Base-by-base conservation (phyloP, 768 basidiomycete species). In the Mycena pura region DNA sequence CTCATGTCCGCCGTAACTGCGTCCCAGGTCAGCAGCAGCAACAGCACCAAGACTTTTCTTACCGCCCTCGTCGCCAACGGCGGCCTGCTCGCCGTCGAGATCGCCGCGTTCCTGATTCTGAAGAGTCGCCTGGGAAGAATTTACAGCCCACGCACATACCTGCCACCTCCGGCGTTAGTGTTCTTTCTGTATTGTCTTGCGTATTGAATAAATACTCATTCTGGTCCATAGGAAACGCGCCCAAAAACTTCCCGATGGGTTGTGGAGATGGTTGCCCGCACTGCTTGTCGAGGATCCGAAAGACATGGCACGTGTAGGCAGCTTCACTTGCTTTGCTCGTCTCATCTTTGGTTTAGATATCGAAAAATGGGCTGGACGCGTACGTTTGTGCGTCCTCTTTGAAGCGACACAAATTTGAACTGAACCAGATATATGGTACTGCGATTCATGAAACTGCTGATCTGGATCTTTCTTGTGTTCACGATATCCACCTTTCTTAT, bases 341-440 rank as follows among this genome's bases (percentile, higher is more conserved):
- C 29, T 51, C 31, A 29, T 22, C 45, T 25, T 32, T 53, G n/a
- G n/a, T 57, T 17, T 51, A 85, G 84, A 86, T 84, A 61, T 69
- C 77, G 17, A 84, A 84, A 70, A 88, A 88, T 73, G 86, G 86
- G 0, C 76, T 88, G 52, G 90, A 91, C 72, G 87, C 89, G 70
- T 89, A 82, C 65, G 78, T 81, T 74, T 58, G 68, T 75, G 74
- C 36, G 79, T 11, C 24, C 24, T 45, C 7, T 43, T 24, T 31
- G 31, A 5, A 43, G 45, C 49, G 25, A 6, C 27, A 7, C 9
- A 10, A 32, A 8, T 21, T 25, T 41, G 3, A 41, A 15, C n/a
- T 59, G 10, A 24, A 41, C 57, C 56, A 81, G 80, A 40, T 82
- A 82, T 60, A 81, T 89, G 79, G 80, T 89, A 44, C 73, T 85